Evolutionary conservation across 352 stramenopile genomes (phyloP), one percentile per base, ranked within the genome.

Genomic region (Pythium rhizo-oryzae): DNA sequence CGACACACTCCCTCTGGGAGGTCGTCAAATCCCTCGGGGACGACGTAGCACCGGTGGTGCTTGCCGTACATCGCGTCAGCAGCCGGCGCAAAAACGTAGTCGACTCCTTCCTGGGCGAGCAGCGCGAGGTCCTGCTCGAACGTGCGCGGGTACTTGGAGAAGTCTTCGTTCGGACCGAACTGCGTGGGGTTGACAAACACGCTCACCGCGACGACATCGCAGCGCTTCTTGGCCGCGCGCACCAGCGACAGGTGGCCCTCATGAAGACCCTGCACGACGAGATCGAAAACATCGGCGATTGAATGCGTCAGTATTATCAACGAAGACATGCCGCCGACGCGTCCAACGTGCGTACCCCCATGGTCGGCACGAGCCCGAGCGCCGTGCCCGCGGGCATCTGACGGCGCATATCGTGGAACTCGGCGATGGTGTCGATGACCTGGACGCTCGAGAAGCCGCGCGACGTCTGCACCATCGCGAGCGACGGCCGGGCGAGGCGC

Each of bases 131-230:
- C 98, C 62, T 84, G 72, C 69, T 99, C 95, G 18, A 99, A 89
- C 43, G 97, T 97, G 60, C 97, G 87, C 16, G 98, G 98, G 85
- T 99, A 99, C 72, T 97, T 98, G 77, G 97, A 96, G 67, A 99
- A 98, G 81, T 99, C 98, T 77, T 99, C 98, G 54, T 96, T 93
- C 15, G 96, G 92, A 15, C 91, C 97, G 82, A 99, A 99, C 78
- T 99, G 98, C 41, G 96, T 96, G 43, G 98, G 97, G 77, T 99
- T 99, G 16, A 99, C 98, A 77, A 99, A 99, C 44, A 99, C 94
- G 46, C 93, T 99, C 23, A 87, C 91, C 11, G 99, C 85, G 2
- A 98, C 91, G 25, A 98, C 76, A 78, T 99, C 96, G 74, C 98
- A 99, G 53, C 97, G 72, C 28, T 72, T 62, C 51, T 87, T 85